Base-by-base conservation (phyloP, 108 stramenopile species). In the Stephanodiscus triporus region DNA sequence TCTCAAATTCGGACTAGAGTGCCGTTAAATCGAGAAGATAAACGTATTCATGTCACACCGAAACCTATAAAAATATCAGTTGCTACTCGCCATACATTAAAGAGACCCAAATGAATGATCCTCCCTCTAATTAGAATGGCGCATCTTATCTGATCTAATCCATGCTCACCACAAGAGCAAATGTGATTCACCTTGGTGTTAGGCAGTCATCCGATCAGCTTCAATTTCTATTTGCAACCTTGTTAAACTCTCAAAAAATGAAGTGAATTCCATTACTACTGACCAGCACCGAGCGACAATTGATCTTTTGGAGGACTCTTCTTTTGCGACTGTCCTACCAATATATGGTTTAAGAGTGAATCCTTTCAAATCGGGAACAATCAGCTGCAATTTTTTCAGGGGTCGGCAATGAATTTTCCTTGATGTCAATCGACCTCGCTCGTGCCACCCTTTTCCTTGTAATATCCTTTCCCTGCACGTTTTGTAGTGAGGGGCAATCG, bases 401-500 rank as follows among this genome's bases (percentile, higher is more conserved):
- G 81, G 88, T 95, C 90, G 2, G 88, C 77, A 65, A 95, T 79
- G 59, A 91, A 95, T 81, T 73, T 87, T 59, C 86, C 91, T 36
- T 91, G 76, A 80, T 30, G 80, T 91, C 26, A 91, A 32, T 36
- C 81, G 58, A 27, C 94, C 94, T 95, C 91, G 51, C 86, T 91
- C 5, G 90, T 95, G 42, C 73, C 78, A 59, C 91, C 90, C n/a
- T 92, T 95, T 29, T 91, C 94, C 75, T 95, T 95, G 83, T 95
- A 95, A 72, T 82, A 95, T 49, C 93, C 93, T 75, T 95, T 95
- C 32, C 82, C 72, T 7, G 86, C 94, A 23, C 87, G 83, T 68
- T 95, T 95, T 38, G 90, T 89, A 24, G 83, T 88, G 42, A 95
- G 83, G 6, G 91, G 91, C 63, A 88, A 54, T 51, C 94, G 77